Evolutionary conservation across 202 grass and related monocot genomes (phyloP), one percentile per base, ranked within the genome.

Genomic region (Musa balbisiana): DNA sequence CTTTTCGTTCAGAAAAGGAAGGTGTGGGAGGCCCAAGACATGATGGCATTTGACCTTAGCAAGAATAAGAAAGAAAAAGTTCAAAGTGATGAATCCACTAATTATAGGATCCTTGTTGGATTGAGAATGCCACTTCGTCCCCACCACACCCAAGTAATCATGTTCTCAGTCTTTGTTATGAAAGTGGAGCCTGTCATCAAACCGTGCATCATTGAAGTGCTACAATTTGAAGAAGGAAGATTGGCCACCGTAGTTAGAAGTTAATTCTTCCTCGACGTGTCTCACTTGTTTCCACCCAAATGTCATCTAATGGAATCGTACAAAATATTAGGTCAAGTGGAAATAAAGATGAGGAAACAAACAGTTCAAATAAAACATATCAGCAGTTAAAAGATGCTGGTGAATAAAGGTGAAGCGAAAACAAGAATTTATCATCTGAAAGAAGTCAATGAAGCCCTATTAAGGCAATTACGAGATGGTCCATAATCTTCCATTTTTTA

Each of bases 11-110:
- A 70, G 49, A 15, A 13, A 70, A 70, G 43, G 29, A 70, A 51
- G 19, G 67, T n/a, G 14, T 51, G 43, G 20, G 43, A 50, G 33
- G 17, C 8, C 67, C 67, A 51, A 70, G 67, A 50, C 1, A 70
- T 70, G 67, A 70, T 70, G 67, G 33, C 67, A 51, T 51, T 70
- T 70, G 67, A 70, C 67, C 67, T 51, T 70, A n/a, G 16, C 5
- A 60, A 60, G 56, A 19, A 69, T 21, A 60, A 60, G 66, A 43
- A 49, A 49, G 49, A 70, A 20, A 51, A 10, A 20, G 43, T n/a
- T 51, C 51, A 70, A 20, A 69, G 43, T 69, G 67, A 69, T 51
- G n/a, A 29, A 11, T 51, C 17, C 67, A 70, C 67, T 70, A 70
- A 21, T 51, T 70, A 51, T 25, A 70, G 50, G 43, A 51, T 51